Percentiles rank a stretch among this genome's conserved stretches.
Evolutionary conservation across 352 stramenopile species (phyloP).

Genomic region (Phytophthora rubi): DNA sequence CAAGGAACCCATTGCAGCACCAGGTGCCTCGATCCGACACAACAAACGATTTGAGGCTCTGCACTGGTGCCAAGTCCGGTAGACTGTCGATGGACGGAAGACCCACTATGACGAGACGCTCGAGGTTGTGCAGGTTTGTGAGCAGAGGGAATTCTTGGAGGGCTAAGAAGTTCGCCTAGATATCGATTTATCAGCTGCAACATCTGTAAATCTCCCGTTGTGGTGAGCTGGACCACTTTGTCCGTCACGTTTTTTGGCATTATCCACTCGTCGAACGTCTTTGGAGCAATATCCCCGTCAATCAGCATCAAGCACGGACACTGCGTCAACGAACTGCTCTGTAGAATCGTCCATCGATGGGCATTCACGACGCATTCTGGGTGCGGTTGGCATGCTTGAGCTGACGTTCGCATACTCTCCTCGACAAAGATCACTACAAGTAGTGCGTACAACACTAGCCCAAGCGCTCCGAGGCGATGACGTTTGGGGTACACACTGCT

Average conservation of each 20-base stretch:
- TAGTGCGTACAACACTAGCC: constrained; percentile 15
- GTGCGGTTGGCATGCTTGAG: constrained; percentile 4
- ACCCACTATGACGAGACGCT: constrained; percentile 21
- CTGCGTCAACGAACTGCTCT: constrained; percentile 12
- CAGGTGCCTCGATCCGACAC: constrained; percentile 4
- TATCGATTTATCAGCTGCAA: constrained; percentile 37
- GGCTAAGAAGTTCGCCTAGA: constrained; percentile 17
- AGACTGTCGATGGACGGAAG: constrained; percentile 4
- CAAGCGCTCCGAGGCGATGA: constrained; percentile 1
- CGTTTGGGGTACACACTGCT: constrained; percentile 24
- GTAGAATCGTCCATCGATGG: constrained; percentile 24
- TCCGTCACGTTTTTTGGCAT: constrained; percentile 31
- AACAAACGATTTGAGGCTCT: constrained; percentile 19
- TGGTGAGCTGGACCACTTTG: constrained; percentile 26
- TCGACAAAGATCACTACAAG: constrained; percentile 18
- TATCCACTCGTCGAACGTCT: constrained; percentile 34
- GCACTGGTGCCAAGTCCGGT: constrained; percentile 14
- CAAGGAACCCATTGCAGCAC: constrained; percentile 41
- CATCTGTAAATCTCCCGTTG: constrained; percentile 27
- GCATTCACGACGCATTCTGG: constrained; percentile 35
- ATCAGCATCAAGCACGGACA: constrained; percentile 51
- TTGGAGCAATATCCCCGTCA: constrained; percentile 22
- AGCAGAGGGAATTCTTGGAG: constrained; percentile 25
- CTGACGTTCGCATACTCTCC: constrained; percentile 22
- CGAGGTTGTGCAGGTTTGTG: constrained; percentile 16